phyloP scores from a whole-genome alignment of 2,329 filamentous ascomycete genomes.

The Alternaria brassicae region DNA sequence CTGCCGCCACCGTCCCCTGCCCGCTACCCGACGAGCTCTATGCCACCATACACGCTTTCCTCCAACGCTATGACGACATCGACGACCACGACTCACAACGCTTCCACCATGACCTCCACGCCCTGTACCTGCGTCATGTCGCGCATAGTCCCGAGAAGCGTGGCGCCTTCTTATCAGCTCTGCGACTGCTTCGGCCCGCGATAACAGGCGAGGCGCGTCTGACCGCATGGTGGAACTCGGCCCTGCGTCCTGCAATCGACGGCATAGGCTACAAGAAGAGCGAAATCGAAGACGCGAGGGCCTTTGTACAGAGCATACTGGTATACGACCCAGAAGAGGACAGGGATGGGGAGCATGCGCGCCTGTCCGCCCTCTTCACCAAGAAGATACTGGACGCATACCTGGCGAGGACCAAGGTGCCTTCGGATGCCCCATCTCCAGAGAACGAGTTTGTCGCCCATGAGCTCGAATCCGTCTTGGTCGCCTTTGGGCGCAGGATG shows the following conservation, averaged over 20 bases:
- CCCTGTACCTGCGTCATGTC: constrained; percentile 71
- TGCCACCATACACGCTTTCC: constrained; percentile 69
- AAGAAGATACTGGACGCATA: constrained; percentile 59
- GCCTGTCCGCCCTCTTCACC: constrained; percentile 60
- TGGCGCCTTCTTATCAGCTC: constrained; percentile 71
- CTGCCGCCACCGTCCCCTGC: constrained; percentile 49
- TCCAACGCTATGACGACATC: constrained; percentile 70
- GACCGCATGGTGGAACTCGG: constrained; percentile 74
- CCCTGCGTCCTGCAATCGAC: constrained; percentile 64
- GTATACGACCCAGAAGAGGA: constrained; percentile 67
- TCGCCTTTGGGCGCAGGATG: constrained; percentile 69
- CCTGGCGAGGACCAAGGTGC: constrained; percentile 51
- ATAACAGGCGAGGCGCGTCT: constrained; percentile 69
- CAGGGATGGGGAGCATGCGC: constrained; percentile 55
- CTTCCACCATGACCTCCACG: constrained; percentile 74
- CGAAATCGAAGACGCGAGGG: constrained; percentile 68
- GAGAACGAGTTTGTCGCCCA: constrained; percentile 57
- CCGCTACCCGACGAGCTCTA: constrained; percentile 73
- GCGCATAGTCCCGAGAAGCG: constrained; percentile 63
- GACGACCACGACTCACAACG: constrained; percentile 74
- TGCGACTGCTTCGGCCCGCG: constrained; percentile 69
- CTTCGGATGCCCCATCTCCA: constrained; percentile 48
- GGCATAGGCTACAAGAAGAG: constrained; percentile 67
- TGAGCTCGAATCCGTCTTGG: constrained; percentile 61
- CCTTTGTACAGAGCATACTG: constrained; percentile 70